These are phyloP conservation scores for Phytopythium ostracodes DNA, from an alignment of 352 stramenopile genomes.

Conservation along the genomic window DNA sequence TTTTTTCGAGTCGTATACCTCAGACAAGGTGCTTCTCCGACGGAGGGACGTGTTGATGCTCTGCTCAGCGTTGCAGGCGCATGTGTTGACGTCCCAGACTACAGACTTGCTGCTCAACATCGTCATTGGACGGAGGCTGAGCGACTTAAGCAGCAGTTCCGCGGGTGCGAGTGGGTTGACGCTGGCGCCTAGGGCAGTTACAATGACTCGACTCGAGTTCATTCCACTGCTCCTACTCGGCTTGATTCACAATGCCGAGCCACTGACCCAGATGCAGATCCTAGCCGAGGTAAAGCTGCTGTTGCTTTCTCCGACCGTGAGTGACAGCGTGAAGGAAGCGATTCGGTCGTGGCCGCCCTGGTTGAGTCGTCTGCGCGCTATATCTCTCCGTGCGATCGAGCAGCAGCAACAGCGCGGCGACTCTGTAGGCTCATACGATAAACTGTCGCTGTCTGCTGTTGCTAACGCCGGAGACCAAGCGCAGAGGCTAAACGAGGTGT, in stretches of 20 bases:
- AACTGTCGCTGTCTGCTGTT: background rate
- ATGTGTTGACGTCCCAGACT: conserved; percentile 41
- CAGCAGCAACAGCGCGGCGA: conserved; percentile 4
- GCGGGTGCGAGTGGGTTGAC: background rate
- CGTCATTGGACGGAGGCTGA: conserved; percentile 41
- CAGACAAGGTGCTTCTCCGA: conserved; percentile 55
- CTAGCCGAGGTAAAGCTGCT: conserved; percentile 53
- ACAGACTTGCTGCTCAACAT: conserved; percentile 59
- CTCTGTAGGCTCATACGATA: background rate
- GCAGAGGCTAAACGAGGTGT: conserved; percentile 49
- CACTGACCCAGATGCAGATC: conserved; percentile 45
- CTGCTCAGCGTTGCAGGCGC: conserved; percentile 40
- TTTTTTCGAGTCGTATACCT: conserved; percentile 72
- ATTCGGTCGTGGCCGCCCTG: conserved; percentile 71
- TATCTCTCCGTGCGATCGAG: conserved; percentile 20
- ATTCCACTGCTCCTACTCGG: conserved; percentile 52
- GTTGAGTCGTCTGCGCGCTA: conserved; percentile 44
- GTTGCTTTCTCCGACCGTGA: conserved; percentile 33
- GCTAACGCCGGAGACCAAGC: conserved; percentile 17
- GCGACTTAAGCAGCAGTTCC: background rate
- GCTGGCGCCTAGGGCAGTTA: background rate
- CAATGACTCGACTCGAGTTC: conserved; percentile 35
- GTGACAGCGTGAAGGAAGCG: conserved; percentile 57
- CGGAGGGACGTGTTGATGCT: conserved; percentile 64
- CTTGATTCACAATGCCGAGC: conserved; percentile 39